phyloP scores from a whole-genome alignment of 352 stramenopile species.

The Phytophthora brassicae region DNA sequence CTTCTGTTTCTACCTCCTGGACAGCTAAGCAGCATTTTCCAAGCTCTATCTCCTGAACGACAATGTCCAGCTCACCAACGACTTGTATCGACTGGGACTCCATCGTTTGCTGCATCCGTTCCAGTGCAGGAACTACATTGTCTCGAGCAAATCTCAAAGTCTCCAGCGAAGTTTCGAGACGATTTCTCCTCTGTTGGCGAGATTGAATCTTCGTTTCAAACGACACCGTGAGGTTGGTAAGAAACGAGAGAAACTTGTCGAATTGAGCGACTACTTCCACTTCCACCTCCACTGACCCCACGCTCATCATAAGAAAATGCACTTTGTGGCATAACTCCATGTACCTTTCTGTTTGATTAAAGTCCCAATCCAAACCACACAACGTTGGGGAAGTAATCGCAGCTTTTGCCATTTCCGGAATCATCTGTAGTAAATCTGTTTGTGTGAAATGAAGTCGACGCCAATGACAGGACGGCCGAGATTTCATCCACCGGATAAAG shows the following conservation, averaged over 20 bases:
- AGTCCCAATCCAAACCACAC: slow-evolving; percentile 5
- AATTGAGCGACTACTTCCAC: slow-evolving; percentile 16
- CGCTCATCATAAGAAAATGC: slow-evolving; percentile 10
- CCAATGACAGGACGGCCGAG: slow-evolving; percentile 27
- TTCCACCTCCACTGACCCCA: not conserved
- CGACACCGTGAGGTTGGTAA: slow-evolving; percentile 15
- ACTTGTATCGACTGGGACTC: slow-evolving; percentile 6
- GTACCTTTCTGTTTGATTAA: slow-evolving; percentile 6
- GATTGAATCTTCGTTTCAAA: not conserved
- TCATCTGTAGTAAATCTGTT: slow-evolving; percentile 4
- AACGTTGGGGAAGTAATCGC: slow-evolving; percentile 9
- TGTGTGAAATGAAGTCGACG: slow-evolving; percentile 18
- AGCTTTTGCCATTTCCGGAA: slow-evolving; percentile 16
- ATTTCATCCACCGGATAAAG: slow-evolving; percentile 23
- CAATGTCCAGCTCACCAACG: slow-evolving; percentile 3
- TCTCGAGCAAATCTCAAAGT: slow-evolving; percentile 15
- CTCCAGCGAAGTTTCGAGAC: slow-evolving; percentile 9
- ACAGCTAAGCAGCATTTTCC: not conserved
- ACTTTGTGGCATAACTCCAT: slow-evolving; percentile 13
- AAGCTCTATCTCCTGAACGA: not conserved
- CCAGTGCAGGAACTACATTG: slow-evolving; percentile 20
- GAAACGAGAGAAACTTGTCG: slow-evolving; percentile 31
- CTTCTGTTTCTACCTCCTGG: not conserved
- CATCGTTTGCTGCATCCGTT: slow-evolving; percentile 3
- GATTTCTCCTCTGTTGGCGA: slow-evolving; percentile 3